Base-by-base conservation (phyloP, 108 stramenopile species). In the Parietichytrium sp. region DNA sequence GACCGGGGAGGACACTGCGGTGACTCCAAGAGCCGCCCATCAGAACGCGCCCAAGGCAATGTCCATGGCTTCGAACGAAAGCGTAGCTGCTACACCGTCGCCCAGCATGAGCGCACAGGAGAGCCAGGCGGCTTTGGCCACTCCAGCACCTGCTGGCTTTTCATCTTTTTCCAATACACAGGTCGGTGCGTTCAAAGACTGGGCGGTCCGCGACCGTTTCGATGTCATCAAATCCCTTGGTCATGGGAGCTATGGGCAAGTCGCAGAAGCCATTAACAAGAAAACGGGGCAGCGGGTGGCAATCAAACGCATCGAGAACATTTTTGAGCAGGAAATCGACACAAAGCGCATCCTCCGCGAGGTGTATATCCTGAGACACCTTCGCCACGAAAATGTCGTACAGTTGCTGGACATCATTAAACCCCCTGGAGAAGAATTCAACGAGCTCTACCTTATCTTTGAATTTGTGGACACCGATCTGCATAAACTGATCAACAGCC, bases 401-500 rank as follows among this genome's bases (percentile, higher is more conserved):
- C 89, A 92, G 29, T 88, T 98, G 26, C 61, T 93, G 8, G 95
- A 97, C 88, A 93, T 96, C 13, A 89, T 98, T 48, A 94, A 83
- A 25, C 38, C 45, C 20, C 27, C 38, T 23, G 54, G 36, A 80
- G 82, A 80, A 13, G 36, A 61, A 47, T 87, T 88, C 86, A 83
- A 80, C 80, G 85, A 84, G 29, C 79, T 88, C 30, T 87, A 86
- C 85, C 49, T 89, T 13, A 80, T 91, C 47, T 87, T 90, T 38
- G 88, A 93, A 87, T 94, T 93, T 79, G 95, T 98, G 7, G 98
- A 99, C 85, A 99, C 98, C 10, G 98, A 99, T 84, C 85, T 99
- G 55, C 94, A 96, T 90, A 99, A 99, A 88, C 89, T 99, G 30
- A 97, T 98, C 84, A 95, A 95, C 89, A 94, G 93, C 78, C 95